Conservation (phyloP, 2,329 filamentous ascomycete genomes). For the Amphichorda felina region DNA sequence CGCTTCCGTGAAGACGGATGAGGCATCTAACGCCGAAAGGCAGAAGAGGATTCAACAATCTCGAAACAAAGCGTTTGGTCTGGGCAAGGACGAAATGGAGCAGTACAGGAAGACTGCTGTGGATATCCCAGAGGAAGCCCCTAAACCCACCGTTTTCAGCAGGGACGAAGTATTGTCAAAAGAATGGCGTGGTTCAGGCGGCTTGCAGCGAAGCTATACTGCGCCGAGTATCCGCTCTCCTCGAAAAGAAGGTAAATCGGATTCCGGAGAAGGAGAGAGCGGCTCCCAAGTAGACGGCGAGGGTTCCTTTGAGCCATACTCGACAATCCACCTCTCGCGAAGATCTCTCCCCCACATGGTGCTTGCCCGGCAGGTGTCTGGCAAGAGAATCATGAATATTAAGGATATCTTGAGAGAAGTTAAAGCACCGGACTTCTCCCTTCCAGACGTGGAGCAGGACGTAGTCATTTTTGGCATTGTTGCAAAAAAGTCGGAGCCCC, state of each 20-base stretch:
- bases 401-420: slow-evolving; percentile 72
- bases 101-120: slow-evolving; percentile 45
- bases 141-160: slow-evolving; percentile 40
- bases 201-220: slow-evolving; percentile 30
- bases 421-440: slow-evolving; percentile 70
- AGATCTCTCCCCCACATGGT: slow-evolving; percentile 73
- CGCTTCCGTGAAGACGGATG: slow-evolving; percentile 52
- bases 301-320: slow-evolving; percentile 65
- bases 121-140: slow-evolving; percentile 36
- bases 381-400: slow-evolving; percentile 66
- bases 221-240: slow-evolving; percentile 17
- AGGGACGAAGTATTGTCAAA: slow-evolving; percentile 48
- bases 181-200: slow-evolving; percentile 6
- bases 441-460: slow-evolving; percentile 76
- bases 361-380: slow-evolving; percentile 64
- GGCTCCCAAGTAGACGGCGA: slow-evolving; percentile 23
- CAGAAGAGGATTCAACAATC: slow-evolving; percentile 38
- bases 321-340: slow-evolving; percentile 70
- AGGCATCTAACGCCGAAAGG: slow-evolving; percentile 35
- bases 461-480: slow-evolving; percentile 83
- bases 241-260: neutral
- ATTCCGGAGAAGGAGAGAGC: slow-evolving; percentile 8
- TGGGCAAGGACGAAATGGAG: slow-evolving; percentile 47
- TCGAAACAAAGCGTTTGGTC: slow-evolving; percentile 44
- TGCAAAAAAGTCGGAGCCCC: slow-evolving; percentile 77